phyloP scores from a whole-genome alignment of 441 rosid species.

The Gossypium trilobum region DNA sequence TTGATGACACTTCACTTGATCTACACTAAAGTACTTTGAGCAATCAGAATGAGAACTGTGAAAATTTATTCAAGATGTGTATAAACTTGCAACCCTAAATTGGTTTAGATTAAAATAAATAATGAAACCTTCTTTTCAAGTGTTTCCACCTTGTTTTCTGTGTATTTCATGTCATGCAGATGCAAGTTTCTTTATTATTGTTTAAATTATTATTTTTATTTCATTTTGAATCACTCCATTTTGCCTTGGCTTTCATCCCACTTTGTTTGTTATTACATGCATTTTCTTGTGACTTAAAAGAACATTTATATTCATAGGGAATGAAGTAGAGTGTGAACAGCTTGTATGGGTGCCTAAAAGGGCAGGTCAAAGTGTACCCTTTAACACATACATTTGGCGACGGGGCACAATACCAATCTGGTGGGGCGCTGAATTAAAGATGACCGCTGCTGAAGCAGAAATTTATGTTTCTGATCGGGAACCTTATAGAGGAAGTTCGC shows the following conservation, averaged over 20 bases:
- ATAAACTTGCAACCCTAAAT: neutral
- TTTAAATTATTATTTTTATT: neutral
- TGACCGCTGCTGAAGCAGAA: conserved; percentile 93
- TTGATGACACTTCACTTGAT: neutral
- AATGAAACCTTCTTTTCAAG: neutral
- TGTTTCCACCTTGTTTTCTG: neutral
- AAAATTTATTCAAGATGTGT: neutral
- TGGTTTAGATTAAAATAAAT: neutral
- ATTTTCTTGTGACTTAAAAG: conserved; percentile 26
- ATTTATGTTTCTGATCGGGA: conserved; percentile 77
- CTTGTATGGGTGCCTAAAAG: conserved; percentile 86
- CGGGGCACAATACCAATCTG: conserved; percentile 97
- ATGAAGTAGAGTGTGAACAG: conserved; percentile 98
- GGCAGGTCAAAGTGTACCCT: conserved; percentile 72
- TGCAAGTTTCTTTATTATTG: neutral
- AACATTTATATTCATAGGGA: conserved; percentile 48
- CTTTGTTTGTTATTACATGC: conserved; percentile 14
- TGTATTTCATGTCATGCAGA: neutral
- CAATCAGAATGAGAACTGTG: neutral
- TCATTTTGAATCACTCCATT: conserved; percentile 8
- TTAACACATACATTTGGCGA: conserved; percentile 82
- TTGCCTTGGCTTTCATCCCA: neutral
- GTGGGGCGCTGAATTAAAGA: conserved; percentile 98
- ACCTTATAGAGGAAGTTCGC: conserved; percentile 85
- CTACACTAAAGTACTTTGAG: neutral